Evolutionary conservation across 768 basidiomycete species (phyloP).

Genomic region (Russula sp.): DNA sequence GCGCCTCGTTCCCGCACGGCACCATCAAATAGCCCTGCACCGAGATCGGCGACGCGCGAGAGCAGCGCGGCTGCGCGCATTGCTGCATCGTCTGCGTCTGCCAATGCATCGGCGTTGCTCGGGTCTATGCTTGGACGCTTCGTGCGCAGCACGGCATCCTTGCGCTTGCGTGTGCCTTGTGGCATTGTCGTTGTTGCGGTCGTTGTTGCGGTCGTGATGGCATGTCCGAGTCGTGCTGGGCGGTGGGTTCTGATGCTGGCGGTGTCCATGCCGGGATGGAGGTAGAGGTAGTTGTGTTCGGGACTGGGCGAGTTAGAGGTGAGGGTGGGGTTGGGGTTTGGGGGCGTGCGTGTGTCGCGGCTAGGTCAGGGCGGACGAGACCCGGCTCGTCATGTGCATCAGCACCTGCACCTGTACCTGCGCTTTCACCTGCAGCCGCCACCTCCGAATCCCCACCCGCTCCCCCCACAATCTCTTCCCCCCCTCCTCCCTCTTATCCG

Average conservation of each 20-base stretch:
- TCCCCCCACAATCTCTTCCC: neutral
- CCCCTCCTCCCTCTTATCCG: neutral
- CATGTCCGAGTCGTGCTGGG: neutral
- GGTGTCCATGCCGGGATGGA: neutral
- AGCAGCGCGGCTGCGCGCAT: slow-evolving; percentile 18
- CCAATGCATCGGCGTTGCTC: neutral
- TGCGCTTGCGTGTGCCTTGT: slow-evolving; percentile 14
- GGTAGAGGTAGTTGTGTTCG: neutral
- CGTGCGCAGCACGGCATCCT: slow-evolving; percentile 19
- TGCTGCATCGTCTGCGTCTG: slow-evolving; percentile 14
- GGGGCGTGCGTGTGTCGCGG: neutral
- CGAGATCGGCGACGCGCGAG: slow-evolving; percentile 14
- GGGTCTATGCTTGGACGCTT: neutral
- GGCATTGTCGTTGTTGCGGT: too few relatives aligned
- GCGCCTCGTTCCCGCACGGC: slow-evolving; percentile 24
- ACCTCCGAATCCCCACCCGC: neutral
- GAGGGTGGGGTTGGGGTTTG: neutral
- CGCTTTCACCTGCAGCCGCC: neutral
- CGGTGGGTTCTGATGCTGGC: neutral
- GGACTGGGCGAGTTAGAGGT: neutral
- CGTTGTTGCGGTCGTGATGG: neutral
- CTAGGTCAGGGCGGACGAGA: slow-evolving; percentile 14
- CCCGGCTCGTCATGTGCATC: slow-evolving; percentile 14
- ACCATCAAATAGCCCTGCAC: slow-evolving; percentile 17
- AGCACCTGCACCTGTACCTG: neutral